These are phyloP conservation scores for Phaeosphaeriaceae sp. DNA, from an alignment of 2,329 filamentous ascomycete species.

Conservation along the genomic window DNA sequence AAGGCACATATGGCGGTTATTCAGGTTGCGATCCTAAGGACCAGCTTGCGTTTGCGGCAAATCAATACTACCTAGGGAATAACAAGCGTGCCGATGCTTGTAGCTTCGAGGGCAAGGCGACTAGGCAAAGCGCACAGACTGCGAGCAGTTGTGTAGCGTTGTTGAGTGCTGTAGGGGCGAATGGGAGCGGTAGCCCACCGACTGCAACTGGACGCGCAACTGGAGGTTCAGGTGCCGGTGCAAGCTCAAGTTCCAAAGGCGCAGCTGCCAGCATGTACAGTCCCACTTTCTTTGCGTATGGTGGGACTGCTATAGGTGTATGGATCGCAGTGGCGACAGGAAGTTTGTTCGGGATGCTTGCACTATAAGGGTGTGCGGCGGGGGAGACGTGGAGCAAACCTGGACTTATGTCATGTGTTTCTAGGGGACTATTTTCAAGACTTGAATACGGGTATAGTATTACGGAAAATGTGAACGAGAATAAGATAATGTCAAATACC, in stretches of 20 bases:
- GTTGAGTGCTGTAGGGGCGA: constrained; percentile 67
- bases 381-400: background rate
- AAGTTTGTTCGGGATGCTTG: constrained; percentile 38
- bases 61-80: constrained; percentile 69
- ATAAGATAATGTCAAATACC: no score
- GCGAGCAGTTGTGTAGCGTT: constrained; percentile 62
- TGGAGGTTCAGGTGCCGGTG: constrained; percentile 16
- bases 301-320: constrained; percentile 23
- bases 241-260: constrained; percentile 27
- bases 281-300: constrained; percentile 34
- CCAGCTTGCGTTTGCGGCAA: constrained; percentile 75
- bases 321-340: constrained; percentile 29
- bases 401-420: background rate
- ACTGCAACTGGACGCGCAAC: constrained; percentile 29
- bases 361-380: constrained; percentile 15
- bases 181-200: constrained; percentile 61
- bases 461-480: no score
- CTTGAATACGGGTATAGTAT: no score
- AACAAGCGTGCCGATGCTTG: constrained; percentile 63
- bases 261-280: constrained; percentile 26
- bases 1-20: constrained; percentile 75
- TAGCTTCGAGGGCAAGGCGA: constrained; percentile 71
- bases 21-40: constrained; percentile 74
- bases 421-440: no score
- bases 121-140: constrained; percentile 57